Evolutionary conservation across 768 basidiomycete genomes (phyloP), one percentile per base, ranked within the genome.

Genomic region (Amylocystis lapponica): DNA sequence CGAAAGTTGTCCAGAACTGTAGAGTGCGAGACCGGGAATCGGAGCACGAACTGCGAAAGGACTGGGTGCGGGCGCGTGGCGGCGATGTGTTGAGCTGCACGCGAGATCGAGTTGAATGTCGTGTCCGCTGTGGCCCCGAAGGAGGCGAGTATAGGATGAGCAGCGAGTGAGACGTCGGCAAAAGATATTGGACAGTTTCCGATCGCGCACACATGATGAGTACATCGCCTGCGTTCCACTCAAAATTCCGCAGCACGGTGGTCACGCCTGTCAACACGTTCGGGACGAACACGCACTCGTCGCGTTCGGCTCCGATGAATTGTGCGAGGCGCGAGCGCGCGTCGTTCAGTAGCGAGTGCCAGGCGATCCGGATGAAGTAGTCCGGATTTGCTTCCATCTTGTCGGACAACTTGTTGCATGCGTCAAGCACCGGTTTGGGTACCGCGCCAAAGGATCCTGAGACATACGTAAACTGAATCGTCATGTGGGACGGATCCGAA

Each of bases 221-320:
- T 10, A 83, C 63, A 58, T 91, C 87, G 0, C 72, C 78, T 34
- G 72, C 55, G 29, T 71, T 64, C 82, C 81, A 86, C 16, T 70
- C 63, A 19, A 90, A 64, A 41, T 85, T 85, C 37, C 70, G 63
- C 23, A 86, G 56, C 32, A 89, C 65, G 11, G 78, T 84, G 48
- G 77, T 78, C 20, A 88, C 52, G 3, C 77, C 84, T 47, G 74
- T 68, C 1, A 78, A 79, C 0, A 81, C 71, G 53, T 85, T 86
- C 1, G 69, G 62, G 1, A 81, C 73, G 16, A 73, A 51, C 4
- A 82, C 75, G 16, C 72, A 63, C 54, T 83, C 81, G 29, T 80
- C 72, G 1, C 72, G 58, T 1, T 70, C 68, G 13, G 71, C 73
- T 14, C 81, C 68, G 13, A 83, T 60, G 31, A 71, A 51, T 23